Evolutionary conservation across 169 alveolate species (phyloP), one percentile per base, ranked within the genome.

Genomic region (Plasmodium vinckei): DNA sequence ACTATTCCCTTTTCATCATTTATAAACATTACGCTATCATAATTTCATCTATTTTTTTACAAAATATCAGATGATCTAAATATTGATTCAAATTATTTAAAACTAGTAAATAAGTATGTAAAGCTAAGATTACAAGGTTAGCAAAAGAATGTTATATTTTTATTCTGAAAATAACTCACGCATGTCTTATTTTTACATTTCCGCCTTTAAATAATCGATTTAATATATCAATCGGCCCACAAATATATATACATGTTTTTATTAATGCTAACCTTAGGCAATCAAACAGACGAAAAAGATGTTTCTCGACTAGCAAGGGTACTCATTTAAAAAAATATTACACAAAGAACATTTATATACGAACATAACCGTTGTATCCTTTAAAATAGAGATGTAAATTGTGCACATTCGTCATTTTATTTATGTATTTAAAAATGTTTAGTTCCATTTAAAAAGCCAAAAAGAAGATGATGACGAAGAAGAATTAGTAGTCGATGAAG

Each of bases 401-500:
- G 33, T 21, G 12, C n/a, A 42, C 6, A 4, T 6, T 23, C 1
- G 0, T 33, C 12, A 25, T 57, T 12, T 13, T 73, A 60, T 51
- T 59, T 73, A 39, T n/a, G 17, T 61, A 19, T 19, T 64, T 59
- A 13, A 59, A 42, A 21, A 46, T 51, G 59, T 68, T 42, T 27
- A 56, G 73, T 61, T 77, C 44, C 87, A 86, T 46, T 69, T 93
- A 59, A 88, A 88, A 25, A 54, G 56, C 15, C 61, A 72, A 46
- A 69, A 69, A 53, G 84, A 54, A 12, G 73, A 88, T 46, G 73
- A 84, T 49, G 93, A 91, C 44, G 92, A 73, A 42, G 96, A 93
- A 59, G 95, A 92, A 63, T 73, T 89, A 59, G 59, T 86, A 51
- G 93, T 92, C 23, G 95, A 93, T 56, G 95, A 93, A 73, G 91